phyloP scores from a whole-genome alignment of 495 filamentous ascomycete genomes.

The Hypoxylon perforatum region DNA sequence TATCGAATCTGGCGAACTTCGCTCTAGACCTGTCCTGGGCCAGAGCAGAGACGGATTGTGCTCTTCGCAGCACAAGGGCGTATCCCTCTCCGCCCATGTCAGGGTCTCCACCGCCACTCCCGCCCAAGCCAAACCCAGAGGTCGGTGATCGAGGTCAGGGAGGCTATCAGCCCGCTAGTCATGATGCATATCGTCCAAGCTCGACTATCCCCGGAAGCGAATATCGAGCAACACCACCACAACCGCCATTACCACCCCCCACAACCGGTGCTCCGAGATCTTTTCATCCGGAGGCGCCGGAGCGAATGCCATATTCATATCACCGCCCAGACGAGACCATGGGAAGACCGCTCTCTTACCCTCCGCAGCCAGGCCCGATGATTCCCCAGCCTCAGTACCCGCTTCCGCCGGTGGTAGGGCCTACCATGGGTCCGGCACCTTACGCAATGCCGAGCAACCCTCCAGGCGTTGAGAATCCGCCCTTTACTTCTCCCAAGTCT shows the following conservation, averaged over 20 bases:
- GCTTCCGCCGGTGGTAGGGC: constrained; percentile 50
- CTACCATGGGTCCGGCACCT: constrained; percentile 45
- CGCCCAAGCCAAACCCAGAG: constrained; percentile 71
- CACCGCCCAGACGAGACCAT: constrained; percentile 52
- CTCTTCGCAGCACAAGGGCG: constrained; percentile 68
- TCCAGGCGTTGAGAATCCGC: constrained; percentile 47
- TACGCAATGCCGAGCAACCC: constrained; percentile 51
- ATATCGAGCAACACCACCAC: constrained; percentile 49
- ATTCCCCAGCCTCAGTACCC: constrained; percentile 46
- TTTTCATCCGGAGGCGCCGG: constrained; percentile 52
- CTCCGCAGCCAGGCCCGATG: constrained; percentile 47
- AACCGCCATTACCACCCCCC: constrained; percentile 44
- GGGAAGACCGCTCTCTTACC: constrained; percentile 50
- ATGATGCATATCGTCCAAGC: constrained; percentile 60
- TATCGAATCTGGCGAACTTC: constrained; percentile 72
- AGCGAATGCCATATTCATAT: constrained; percentile 52
- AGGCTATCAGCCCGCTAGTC: constrained; percentile 57
- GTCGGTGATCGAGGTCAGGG: constrained; percentile 67
- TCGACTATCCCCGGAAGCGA: constrained; percentile 56
- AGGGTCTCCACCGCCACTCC: constrained; percentile 75
- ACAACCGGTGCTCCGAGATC: constrained; percentile 41
- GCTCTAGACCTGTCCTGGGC: constrained; percentile 76
- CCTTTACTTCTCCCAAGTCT: constrained; percentile 66
- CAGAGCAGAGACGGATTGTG: constrained; percentile 73
- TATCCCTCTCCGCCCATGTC: constrained; percentile 88